phyloP scores from a whole-genome alignment of 169 alveolate genomes.

The Cryptosporidium muris region DNA sequence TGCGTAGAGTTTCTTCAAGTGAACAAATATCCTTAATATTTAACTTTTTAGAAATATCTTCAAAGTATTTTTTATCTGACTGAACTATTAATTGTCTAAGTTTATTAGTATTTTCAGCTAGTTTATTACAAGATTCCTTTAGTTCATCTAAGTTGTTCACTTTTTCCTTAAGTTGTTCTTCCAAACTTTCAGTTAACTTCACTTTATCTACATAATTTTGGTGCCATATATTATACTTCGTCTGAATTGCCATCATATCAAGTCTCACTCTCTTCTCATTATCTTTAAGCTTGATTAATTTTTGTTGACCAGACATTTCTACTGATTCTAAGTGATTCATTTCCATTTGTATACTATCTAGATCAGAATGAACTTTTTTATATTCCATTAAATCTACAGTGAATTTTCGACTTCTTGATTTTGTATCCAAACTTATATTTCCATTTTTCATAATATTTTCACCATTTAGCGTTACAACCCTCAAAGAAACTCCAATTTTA shows the following conservation, averaged over 20 bases:
- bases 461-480: constrained; percentile 56
- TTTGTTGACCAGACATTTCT: constrained; percentile 42
- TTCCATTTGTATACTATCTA: constrained; percentile 16
- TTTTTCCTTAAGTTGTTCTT: constrained; percentile 20
- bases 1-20: constrained; percentile 30
- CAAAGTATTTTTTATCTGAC: constrained; percentile 35
- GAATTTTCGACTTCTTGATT: neutral
- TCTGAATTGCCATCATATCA: constrained; percentile 22
- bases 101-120: constrained; percentile 3
- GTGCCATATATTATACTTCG: constrained; percentile 10
- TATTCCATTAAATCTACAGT: constrained; percentile 29
- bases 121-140: neutral
- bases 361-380: neutral
- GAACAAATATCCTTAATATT: constrained; percentile 46
- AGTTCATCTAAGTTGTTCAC: neutral
- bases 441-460: constrained; percentile 66
- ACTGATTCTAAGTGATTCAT: constrained; percentile 19
- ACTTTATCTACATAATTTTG: constrained; percentile 23
- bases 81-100: constrained; percentile 9
- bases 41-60: constrained; percentile 31
- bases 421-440: constrained; percentile 24
- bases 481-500: constrained; percentile 21
- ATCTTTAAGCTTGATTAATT: constrained; percentile 29
- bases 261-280: constrained; percentile 35
- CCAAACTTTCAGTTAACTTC: neutral